These are phyloP conservation scores for Telopea speciosissima DNA, from an alignment of 177 flowering plant species.

Conservation along the genomic window DNA sequence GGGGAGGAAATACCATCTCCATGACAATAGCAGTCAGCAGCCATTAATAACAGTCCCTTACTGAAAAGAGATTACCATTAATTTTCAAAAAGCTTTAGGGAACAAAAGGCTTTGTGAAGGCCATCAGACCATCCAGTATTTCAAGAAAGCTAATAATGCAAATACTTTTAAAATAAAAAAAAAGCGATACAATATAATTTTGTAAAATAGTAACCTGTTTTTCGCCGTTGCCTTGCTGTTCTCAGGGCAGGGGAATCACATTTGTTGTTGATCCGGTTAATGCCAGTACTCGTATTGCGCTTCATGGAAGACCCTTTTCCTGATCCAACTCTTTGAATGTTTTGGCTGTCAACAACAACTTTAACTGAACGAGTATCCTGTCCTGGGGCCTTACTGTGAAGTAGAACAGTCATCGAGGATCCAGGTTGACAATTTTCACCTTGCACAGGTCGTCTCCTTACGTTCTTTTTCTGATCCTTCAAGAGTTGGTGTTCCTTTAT, in stretches of 20 bases:
- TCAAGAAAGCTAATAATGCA: background rate
- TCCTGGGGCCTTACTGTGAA: constrained; percentile 45
- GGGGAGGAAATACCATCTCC: too few relatives aligned
- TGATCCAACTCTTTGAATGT: constrained; percentile 52
- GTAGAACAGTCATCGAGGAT: constrained; percentile 29
- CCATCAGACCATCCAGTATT: too few relatives aligned
- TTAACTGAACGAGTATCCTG: constrained; percentile 48
- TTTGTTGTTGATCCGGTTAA: constrained; percentile 41
- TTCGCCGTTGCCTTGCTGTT: constrained; percentile 55
- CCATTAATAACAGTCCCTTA: background rate
- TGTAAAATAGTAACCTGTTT: constrained; percentile 36
- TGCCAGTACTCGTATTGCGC: constrained; percentile 42
- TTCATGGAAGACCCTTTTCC: constrained; percentile 56
- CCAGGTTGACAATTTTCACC: constrained; percentile 44
- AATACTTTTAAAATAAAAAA: background rate
- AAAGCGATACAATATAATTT: background rate
- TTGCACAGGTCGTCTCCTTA: constrained; percentile 43
- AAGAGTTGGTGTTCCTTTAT: constrained; percentile 92
- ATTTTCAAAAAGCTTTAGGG: background rate
- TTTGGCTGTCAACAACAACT: constrained; percentile 63
- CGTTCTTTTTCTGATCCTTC: constrained; percentile 79
- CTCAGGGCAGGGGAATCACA: constrained; percentile 42
- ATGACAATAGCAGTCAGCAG: background rate
- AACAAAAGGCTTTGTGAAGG: background rate
- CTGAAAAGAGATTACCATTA: too few relatives aligned